Evolutionary conservation across 345 rosid species (phyloP).

Genomic region (Salix exigua): DNA sequence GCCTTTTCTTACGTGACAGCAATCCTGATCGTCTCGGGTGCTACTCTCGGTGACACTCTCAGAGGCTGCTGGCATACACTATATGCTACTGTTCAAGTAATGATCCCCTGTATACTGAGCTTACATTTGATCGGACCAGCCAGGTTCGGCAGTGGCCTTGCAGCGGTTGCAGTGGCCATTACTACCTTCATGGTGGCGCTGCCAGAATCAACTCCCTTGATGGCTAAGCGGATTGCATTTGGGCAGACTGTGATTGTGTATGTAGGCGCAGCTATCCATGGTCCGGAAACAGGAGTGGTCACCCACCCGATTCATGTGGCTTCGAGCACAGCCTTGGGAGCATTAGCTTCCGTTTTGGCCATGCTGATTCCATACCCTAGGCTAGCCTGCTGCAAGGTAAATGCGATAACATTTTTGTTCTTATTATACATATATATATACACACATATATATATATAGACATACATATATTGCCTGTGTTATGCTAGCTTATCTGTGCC

Average conservation of each 20-base stretch:
- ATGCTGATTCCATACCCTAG: constrained; percentile 66
- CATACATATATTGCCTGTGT: too few species aligned
- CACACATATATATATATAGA: too few species aligned
- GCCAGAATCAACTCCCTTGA: constrained; percentile 56
- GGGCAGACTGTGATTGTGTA: constrained; percentile 72
- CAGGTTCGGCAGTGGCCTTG: constrained; percentile 38
- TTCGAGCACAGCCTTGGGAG: constrained; percentile 65
- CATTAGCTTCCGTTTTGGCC: constrained; percentile 63
- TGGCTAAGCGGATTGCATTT: constrained; percentile 72
- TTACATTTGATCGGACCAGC: constrained; percentile 46
- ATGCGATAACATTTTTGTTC: neutral
- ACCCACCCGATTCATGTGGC: constrained; percentile 62
- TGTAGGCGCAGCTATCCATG: constrained; percentile 47
- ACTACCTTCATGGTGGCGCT: constrained; percentile 61
- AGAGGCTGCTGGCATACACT: constrained; percentile 49
- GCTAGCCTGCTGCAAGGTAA: constrained; percentile 62
- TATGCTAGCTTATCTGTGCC: too few species aligned
- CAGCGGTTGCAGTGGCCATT: constrained; percentile 50
- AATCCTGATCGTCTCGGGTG: constrained; percentile 61
- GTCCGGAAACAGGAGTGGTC: constrained; percentile 35
- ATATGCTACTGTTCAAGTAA: constrained; percentile 50
- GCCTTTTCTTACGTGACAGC: constrained; percentile 71
- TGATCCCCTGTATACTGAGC: constrained; percentile 33
- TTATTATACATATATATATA: neutral
- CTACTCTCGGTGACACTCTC: constrained; percentile 59